These are phyloP conservation scores for Metarhizium guizhouense DNA, from an alignment of 2,329 filamentous ascomycete genomes.

Conservation along the genomic window DNA sequence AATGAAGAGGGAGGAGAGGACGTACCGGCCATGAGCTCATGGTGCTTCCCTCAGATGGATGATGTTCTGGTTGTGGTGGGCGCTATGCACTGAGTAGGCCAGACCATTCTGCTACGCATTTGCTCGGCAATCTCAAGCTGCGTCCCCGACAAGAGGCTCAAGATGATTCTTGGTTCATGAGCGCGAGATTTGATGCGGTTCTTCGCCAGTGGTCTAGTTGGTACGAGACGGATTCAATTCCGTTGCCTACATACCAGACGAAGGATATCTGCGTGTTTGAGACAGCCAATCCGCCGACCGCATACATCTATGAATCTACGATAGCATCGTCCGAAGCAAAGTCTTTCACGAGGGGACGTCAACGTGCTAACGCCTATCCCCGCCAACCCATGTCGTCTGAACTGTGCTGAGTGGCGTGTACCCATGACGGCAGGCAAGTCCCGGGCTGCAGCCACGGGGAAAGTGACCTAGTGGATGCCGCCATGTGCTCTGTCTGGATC, in stretches of 20 bases:
- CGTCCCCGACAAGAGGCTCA: background rate
- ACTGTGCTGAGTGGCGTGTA: background rate
- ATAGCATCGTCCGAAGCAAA: too few relatives aligned
- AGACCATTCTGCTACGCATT: background rate
- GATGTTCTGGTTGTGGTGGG: background rate
- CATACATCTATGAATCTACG: too few relatives aligned
- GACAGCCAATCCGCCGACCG: too few relatives aligned
- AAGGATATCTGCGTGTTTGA: background rate
- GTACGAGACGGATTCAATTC: background rate
- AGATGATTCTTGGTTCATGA: background rate
- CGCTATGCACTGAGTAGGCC: background rate
- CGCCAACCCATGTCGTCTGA: background rate
- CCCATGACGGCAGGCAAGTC: background rate
- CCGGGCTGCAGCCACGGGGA: background rate
- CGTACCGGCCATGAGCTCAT: background rate
- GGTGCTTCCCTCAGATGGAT: background rate
- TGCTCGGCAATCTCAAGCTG: background rate
- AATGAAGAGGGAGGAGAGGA: background rate
- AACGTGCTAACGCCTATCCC: background rate
- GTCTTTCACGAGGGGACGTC: too few relatives aligned
- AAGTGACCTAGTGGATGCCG: background rate
- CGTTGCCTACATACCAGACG: background rate
- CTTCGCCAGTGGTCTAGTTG: background rate
- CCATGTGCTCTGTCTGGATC: too few relatives aligned
- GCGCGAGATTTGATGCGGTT: too few relatives aligned